Conservation (phyloP, 306 rosid species). For the Prinsepia uniflora region DNA sequence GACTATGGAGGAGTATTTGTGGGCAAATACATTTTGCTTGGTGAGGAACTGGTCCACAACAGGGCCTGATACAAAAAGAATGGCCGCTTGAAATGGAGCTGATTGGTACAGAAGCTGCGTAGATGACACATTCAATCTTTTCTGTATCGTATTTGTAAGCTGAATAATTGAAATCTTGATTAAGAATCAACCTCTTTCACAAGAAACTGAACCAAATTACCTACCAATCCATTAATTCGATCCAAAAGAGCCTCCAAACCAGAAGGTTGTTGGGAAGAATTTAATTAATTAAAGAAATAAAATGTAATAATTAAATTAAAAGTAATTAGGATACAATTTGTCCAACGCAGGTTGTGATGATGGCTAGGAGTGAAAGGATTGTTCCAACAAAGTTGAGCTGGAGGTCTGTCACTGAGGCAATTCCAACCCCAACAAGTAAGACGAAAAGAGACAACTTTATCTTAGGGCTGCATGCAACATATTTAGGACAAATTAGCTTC, state of each 20-base stretch:
- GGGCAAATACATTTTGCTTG: constrained; percentile 73
- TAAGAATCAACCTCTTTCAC: constrained; percentile 35
- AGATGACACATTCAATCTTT: constrained; percentile 88
- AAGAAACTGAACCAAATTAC: constrained; percentile 9
- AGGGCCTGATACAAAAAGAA: constrained; percentile 92
- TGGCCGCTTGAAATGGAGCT: constrained; percentile 95
- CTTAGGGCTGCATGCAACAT: constrained; percentile 59
- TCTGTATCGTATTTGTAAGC: constrained; percentile 97
- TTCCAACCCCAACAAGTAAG: constrained; percentile 86
- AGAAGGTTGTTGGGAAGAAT: constrained; percentile 5
- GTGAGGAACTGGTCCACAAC: constrained; percentile 78
- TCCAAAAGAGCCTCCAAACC: constrained; percentile 10
- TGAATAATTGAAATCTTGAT: constrained; percentile 40
- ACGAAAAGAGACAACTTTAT: constrained; percentile 71
- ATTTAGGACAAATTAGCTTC: no score
- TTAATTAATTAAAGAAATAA: constrained; percentile 4
- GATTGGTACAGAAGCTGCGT: constrained; percentile 94
- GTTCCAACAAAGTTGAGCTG: constrained; percentile 89
- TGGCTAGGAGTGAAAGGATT: constrained; percentile 79
- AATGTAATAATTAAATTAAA: not conserved
- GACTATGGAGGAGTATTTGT: constrained; percentile 72
- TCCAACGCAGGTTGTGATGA: constrained; percentile 84
- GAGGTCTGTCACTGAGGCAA: constrained; percentile 95
- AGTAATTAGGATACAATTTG: constrained; percentile 90
- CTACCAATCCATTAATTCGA: not conserved